Evolutionary conservation across 768 basidiomycete genomes (phyloP).

Genomic region (Chalciporus pseudorubinellus): DNA sequence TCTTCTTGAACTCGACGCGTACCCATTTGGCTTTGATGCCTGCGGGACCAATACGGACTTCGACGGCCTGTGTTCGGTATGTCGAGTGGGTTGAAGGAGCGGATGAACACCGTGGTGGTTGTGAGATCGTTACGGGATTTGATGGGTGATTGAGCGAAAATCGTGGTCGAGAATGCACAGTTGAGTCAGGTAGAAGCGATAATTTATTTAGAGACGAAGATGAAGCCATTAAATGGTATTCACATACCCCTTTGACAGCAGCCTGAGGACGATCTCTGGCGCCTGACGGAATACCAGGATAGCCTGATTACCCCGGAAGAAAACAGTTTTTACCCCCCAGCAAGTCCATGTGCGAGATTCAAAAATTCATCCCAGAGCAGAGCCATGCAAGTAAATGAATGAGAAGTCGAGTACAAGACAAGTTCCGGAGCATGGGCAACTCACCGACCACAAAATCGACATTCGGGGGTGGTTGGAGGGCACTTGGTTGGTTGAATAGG

Average conservation of each 20-base stretch:
- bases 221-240: not conserved
- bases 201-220: not conserved
- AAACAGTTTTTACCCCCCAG: conserved; percentile 8
- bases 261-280: conserved; percentile 76
- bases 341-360: not conserved
- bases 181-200: not conserved
- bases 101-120: not conserved
- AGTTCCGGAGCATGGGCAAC: conserved; percentile 14
- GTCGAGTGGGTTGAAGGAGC: conserved; percentile 4
- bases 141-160: not conserved
- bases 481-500: conserved; percentile 42
- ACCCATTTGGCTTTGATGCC: conserved; percentile 92
- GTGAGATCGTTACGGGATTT: conserved; percentile 7
- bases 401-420: not conserved
- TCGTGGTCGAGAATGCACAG: conserved; percentile 4
- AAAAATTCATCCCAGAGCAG: too few relatives aligned
- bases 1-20: conserved; percentile 85
- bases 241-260: conserved; percentile 79
- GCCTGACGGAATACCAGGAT: conserved; percentile 84
- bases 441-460: conserved; percentile 84
- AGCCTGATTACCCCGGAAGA: conserved; percentile 46
- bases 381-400: not conserved
- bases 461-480: conserved; percentile 82
- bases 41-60: conserved; percentile 70
- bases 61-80: conserved; percentile 59